Base-by-base conservation (phyloP, 805 yeast genomes). In the Peterozyma xylosa region DNA sequence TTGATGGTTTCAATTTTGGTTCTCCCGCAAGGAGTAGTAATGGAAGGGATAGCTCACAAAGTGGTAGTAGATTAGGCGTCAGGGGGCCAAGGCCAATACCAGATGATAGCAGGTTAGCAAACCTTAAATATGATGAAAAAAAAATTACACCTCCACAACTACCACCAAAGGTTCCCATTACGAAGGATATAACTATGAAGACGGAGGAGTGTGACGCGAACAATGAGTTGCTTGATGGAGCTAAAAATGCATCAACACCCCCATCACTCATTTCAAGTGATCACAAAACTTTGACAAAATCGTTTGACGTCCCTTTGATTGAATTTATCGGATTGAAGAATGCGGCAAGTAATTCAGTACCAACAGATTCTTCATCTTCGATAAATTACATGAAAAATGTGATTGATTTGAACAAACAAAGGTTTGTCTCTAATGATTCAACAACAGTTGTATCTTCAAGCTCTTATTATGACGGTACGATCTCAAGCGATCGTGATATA, bases 61-160 rank as follows among this genome's bases (percentile, higher is more conserved):
- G 21, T 3, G 30, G 35, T 5, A 38, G 13, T 7, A 30, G 30
- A 7, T 33, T 38, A 18, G 43, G 43, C 1, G 14, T 45, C 9
- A 41, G 33, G 18, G 47, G 47, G 9, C 47, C 47, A 34, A 37
- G 47, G 33, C 43, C 41, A 29, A 17, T 41, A 11, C 47, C 47
- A 13, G 34, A 30, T n/a, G 38, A 37, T 37, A 4, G 6, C 9
- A 41, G 33, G 15, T 43, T 42, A 13, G 42, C 47, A 34, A 37
- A 44, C 29, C 43, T 38, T 16, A 17, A 37, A 9, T 43, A 43
- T n/a, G 34, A 30, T n/a, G 34, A 37, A 30, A 4, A 9, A 32
- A 14, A 32, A 32, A 9, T 32, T 4, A 5, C 9, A 11, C 30
- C 9, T n/a, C 38, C 39, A 33, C 38, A 27, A 11, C n/a, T 29